These are phyloP conservation scores for Xylaria sp. DNA, from an alignment of 2,329 filamentous ascomycete genomes.

Conservation along the genomic window DNA sequence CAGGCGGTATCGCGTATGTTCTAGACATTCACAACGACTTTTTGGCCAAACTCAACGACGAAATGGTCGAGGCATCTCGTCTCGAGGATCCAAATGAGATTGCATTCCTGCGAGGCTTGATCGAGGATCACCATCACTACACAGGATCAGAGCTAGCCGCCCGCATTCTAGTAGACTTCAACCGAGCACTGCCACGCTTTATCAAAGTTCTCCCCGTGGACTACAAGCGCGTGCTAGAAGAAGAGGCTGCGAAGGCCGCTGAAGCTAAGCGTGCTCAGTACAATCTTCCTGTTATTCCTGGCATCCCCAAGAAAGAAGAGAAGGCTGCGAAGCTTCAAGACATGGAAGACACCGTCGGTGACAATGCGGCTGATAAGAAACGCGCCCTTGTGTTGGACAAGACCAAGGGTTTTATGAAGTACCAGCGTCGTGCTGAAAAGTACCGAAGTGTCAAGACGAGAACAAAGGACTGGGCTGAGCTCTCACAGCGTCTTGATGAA, in stretches of 20 bases:
- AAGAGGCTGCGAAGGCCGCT: conserved; percentile 86
- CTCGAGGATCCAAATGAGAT: conserved; percentile 89
- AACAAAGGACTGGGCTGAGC: conserved; percentile 92
- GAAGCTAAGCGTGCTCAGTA: conserved; percentile 87
- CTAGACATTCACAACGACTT: conserved; percentile 92
- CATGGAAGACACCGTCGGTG: conserved; percentile 90
- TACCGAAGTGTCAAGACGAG: conserved; percentile 86
- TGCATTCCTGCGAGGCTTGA: conserved; percentile 87
- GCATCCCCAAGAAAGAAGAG: conserved; percentile 73
- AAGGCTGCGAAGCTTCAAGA: conserved; percentile 79
- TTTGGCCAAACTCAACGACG: conserved; percentile 91
- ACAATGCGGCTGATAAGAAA: conserved; percentile 88
- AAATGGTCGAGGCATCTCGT: conserved; percentile 93
- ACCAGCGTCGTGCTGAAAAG: conserved; percentile 91
- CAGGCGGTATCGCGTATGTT: conserved; percentile 94
- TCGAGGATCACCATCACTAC: conserved; percentile 98
- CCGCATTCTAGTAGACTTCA: conserved; percentile 94
- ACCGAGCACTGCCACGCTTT: conserved; percentile 86
- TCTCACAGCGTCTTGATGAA: conserved; percentile 86
- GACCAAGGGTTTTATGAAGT: conserved; percentile 98
- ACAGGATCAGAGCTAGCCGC: conserved; percentile 95
- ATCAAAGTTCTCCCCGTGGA: conserved; percentile 94
- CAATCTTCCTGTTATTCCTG: conserved; percentile 79
- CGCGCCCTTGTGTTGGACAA: conserved; percentile 94
- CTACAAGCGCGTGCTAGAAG: conserved; percentile 91